phyloP scores from a whole-genome alignment of 345 rosid genomes.

The Brassica juncea region DNA sequence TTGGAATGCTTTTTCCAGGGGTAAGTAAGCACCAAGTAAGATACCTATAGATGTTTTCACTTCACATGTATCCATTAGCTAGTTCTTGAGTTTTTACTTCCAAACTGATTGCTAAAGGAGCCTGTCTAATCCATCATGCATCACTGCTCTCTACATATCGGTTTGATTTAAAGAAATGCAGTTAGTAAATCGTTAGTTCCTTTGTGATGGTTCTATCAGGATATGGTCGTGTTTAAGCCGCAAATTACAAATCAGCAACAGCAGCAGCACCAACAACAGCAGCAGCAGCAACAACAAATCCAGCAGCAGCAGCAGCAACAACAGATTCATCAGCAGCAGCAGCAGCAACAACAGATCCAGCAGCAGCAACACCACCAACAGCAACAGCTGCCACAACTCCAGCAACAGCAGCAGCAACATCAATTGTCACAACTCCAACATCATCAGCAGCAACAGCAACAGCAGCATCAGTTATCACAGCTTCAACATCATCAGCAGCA shows the following conservation, averaged over 20 bases:
- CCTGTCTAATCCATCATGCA: not conserved
- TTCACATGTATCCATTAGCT: constrained; percentile 9
- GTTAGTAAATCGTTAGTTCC: not conserved
- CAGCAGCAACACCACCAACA: constrained; percentile 45
- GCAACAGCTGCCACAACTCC: constrained; percentile 48
- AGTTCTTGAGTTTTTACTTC: not conserved
- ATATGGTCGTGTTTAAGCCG: constrained; percentile 95
- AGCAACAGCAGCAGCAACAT: constrained; percentile 45
- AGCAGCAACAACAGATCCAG: constrained; percentile 35
- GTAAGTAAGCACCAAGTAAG: constrained; percentile 49
- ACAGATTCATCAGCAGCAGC: constrained; percentile 38
- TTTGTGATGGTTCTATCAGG: constrained; percentile 48
- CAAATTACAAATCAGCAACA: constrained; percentile 75
- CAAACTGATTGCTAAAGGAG: not conserved
- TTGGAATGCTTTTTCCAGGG: constrained; percentile 99
- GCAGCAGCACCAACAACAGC: constrained; percentile 38
- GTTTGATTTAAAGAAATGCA: constrained; percentile 1
- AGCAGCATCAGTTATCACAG: constrained; percentile 40
- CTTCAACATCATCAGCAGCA: constrained; percentile 44
- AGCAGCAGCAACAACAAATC: constrained; percentile 35
- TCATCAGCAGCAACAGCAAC: constrained; percentile 45
- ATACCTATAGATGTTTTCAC: not conserved
- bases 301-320: constrained; percentile 40
- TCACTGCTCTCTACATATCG: not conserved
- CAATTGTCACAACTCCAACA: constrained; percentile 50